These are phyloP conservation scores for Trichoderma sp. DNA, from an alignment of 2,329 filamentous ascomycete genomes.

Conservation along the genomic window DNA sequence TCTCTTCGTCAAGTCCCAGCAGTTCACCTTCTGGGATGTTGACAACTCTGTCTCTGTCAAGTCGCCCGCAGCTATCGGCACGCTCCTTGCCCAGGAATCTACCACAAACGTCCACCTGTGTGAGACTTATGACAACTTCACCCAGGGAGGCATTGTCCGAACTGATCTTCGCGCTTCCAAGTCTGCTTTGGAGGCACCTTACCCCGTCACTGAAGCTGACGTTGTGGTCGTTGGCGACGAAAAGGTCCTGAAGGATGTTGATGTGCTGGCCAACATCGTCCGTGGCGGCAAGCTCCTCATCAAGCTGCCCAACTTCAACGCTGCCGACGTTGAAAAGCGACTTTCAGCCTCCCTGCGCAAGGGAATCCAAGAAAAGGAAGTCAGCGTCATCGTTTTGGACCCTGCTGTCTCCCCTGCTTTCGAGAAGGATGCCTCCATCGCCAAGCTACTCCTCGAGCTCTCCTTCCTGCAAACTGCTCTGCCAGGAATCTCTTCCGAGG, in stretches of 20 bases:
- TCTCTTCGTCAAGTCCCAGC: slow-evolving; percentile 61
- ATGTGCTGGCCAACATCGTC: slow-evolving; percentile 70
- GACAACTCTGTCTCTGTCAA: slow-evolving; percentile 68
- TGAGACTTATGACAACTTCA: slow-evolving; percentile 64
- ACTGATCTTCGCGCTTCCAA: slow-evolving; percentile 82
- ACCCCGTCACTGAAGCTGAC: slow-evolving; percentile 75
- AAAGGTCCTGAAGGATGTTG: slow-evolving; percentile 74
- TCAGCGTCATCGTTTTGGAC: slow-evolving; percentile 75
- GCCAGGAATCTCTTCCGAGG: slow-evolving; percentile 60
- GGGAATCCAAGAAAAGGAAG: slow-evolving; percentile 64
- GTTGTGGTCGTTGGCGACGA: slow-evolving; percentile 75
- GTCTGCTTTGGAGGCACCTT: slow-evolving; percentile 81
- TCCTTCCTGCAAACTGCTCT: slow-evolving; percentile 79
- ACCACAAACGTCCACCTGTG: slow-evolving; percentile 60
- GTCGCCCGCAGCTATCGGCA: slow-evolving; percentile 61
- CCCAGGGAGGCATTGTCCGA: slow-evolving; percentile 74
- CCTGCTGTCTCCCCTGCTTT: slow-evolving; percentile 64
- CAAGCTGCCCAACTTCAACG: slow-evolving; percentile 74
- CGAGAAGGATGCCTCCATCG: slow-evolving; percentile 62
- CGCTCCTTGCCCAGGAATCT: slow-evolving; percentile 68
- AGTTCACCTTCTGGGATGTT: slow-evolving; percentile 93
- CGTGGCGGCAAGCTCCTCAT: slow-evolving; percentile 70
- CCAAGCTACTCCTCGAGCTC: slow-evolving; percentile 70
- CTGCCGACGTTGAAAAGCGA: slow-evolving; percentile 87
- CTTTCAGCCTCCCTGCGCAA: slow-evolving; percentile 70